Evolutionary conservation across 768 basidiomycete genomes (phyloP).

Genomic region (Tricholoma sp.): DNA sequence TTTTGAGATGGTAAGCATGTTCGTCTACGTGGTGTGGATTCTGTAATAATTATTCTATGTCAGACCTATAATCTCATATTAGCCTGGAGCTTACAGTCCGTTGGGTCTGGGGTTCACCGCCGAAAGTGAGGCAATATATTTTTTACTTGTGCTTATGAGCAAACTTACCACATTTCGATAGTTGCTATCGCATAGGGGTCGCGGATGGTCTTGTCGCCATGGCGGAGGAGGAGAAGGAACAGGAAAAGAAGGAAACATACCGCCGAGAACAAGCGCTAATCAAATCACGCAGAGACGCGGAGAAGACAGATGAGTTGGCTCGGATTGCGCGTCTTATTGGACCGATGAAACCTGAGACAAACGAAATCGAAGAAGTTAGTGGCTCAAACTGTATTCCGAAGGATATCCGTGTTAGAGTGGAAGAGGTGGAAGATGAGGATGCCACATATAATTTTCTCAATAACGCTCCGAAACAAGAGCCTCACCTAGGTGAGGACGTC

Average conservation of each 20-base stretch:
- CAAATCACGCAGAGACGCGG: neutral
- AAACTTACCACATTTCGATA: neutral
- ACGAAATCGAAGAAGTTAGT: neutral
- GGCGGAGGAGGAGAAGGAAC: neutral
- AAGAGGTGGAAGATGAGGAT: slow-evolving; percentile 1
- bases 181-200: slow-evolving; percentile 1
- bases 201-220: neutral
- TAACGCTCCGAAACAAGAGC: neutral
- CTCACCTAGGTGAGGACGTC: neutral
- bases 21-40: neutral
- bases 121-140: neutral
- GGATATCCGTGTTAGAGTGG: neutral
- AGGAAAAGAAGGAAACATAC: neutral
- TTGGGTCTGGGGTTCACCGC: neutral
- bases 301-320: neutral
- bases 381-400: neutral
- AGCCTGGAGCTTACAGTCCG: neutral
- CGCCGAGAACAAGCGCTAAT: neutral
- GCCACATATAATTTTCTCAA: neutral
- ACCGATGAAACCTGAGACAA: neutral
- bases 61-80: neutral
- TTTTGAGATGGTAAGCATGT: neutral
- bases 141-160: neutral
- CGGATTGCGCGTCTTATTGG: neutral
- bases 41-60: neutral